Evolutionary conservation across 331 rosid genomes (phyloP).

Genomic region (Acacia concinna): DNA sequence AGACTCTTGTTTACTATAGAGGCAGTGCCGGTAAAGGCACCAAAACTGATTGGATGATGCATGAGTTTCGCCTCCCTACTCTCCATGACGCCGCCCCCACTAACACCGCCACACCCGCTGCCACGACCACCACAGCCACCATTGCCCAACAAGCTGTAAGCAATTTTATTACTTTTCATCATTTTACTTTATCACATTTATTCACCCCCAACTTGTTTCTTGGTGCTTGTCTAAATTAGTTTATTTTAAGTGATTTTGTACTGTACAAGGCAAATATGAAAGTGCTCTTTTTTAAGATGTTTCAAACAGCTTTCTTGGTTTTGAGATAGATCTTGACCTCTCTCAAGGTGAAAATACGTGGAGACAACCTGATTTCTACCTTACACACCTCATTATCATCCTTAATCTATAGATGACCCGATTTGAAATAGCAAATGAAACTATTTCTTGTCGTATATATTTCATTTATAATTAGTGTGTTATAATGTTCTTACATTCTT

Average conservation of each 20-base stretch:
- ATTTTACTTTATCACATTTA: not conserved
- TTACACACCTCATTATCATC: not conserved
- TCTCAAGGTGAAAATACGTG: no score
- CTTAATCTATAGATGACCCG: not conserved
- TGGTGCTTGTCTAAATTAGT: accelerated
- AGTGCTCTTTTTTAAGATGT: no score
- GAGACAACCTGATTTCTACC: not conserved
- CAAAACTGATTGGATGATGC: conserved; percentile 96
- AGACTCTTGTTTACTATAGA: conserved; percentile 70
- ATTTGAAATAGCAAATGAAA: not conserved
- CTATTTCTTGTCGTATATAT: not conserved
- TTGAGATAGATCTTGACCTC: no score
- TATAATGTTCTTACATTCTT: not conserved
- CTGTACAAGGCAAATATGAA: no score
- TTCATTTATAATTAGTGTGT: not conserved
- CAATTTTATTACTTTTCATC: not conserved
- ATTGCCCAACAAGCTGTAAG: conserved; percentile 65
- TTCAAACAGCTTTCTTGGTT: no score
- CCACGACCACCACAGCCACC: not conserved
- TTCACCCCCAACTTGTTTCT: not conserved
- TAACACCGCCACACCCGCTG: not conserved
- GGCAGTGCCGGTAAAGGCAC: conserved; percentile 81
- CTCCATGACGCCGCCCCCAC: not conserved
- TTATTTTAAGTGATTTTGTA: no score
- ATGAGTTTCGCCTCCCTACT: conserved; percentile 76